phyloP scores from a whole-genome alignment of 345 rosid genomes.

The Xanthoceras sorbifolium region DNA sequence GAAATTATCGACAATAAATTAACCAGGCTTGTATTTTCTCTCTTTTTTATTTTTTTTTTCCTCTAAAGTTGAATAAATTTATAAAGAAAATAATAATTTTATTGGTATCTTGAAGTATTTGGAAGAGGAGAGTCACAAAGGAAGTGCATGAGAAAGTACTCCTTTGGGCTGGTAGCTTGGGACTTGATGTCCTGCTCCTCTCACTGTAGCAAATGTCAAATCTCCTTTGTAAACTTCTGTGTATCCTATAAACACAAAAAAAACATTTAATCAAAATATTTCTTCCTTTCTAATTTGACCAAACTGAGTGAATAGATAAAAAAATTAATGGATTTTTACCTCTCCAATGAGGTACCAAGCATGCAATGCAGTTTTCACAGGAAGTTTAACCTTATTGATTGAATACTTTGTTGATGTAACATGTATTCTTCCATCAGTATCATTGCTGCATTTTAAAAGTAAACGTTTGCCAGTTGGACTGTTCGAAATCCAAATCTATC shows the following conservation, averaged over 20 bases:
- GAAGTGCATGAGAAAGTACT: slow-evolving; percentile 76
- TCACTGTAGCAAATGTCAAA: slow-evolving; percentile 71
- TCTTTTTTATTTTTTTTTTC: background rate
- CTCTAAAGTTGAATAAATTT: slow-evolving; percentile 2
- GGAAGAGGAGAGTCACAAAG: slow-evolving; percentile 68
- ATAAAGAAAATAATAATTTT: slow-evolving; percentile 3
- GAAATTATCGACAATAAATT: background rate
- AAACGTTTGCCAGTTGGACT: no score
- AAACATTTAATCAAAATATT: background rate
- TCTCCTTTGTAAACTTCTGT: slow-evolving; percentile 70
- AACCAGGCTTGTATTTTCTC: background rate
- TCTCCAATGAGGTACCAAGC: slow-evolving; percentile 71
- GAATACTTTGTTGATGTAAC: slow-evolving; percentile 80
- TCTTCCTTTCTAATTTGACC: background rate
- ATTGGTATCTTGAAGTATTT: slow-evolving; percentile 36
- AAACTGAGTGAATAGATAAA: background rate
- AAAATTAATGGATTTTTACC: slow-evolving; percentile 31
- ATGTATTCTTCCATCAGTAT: slow-evolving; percentile 79
- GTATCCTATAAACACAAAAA: slow-evolving; percentile 37
- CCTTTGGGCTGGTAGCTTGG: slow-evolving; percentile 84
- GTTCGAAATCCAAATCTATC: background rate
- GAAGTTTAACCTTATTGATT: slow-evolving; percentile 56
- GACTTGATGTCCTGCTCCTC: slow-evolving; percentile 94
- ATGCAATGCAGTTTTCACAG: slow-evolving; percentile 60
- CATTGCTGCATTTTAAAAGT: slow-evolving; percentile 63